These are phyloP conservation scores for Camellia oleifera DNA, from an alignment of 179 eudicot genomes.

Conservation along the genomic window DNA sequence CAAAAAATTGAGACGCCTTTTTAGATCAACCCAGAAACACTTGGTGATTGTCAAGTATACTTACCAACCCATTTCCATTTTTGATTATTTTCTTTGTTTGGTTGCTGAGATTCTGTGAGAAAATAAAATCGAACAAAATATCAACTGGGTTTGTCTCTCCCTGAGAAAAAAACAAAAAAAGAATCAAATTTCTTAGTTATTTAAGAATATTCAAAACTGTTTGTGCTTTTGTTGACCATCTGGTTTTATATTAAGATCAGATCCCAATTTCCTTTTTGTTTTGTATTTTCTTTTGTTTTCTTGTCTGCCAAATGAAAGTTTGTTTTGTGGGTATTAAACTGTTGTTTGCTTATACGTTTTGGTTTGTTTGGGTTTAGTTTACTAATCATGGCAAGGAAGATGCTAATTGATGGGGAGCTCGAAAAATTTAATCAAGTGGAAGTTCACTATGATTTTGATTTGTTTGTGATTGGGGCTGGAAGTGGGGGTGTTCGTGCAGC, in stretches of 20 bases:
- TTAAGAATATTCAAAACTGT: slow-evolving; percentile 1
- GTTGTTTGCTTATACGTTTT: not conserved
- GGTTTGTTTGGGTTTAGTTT: slow-evolving; percentile 22
- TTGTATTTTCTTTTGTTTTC: not conserved
- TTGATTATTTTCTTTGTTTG: not conserved
- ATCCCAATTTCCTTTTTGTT: not conserved
- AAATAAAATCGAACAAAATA: not conserved
- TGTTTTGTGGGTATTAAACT: not conserved
- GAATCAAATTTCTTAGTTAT: not conserved
- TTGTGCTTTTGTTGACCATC: not conserved
- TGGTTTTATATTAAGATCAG: not conserved
- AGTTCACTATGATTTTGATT: slow-evolving; percentile 72
- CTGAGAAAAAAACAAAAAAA: not conserved
- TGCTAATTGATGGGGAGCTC: slow-evolving; percentile 64
- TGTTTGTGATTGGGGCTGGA: slow-evolving; percentile 96
- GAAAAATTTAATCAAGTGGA: slow-evolving; percentile 28
- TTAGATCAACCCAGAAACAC: not conserved
- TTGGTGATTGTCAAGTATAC: slow-evolving; percentile 1
- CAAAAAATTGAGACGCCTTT: not conserved
- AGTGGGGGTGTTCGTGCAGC: slow-evolving; percentile 98
- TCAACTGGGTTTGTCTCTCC: not conserved
- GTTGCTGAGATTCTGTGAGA: slow-evolving; percentile 8
- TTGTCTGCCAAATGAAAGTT: not conserved
- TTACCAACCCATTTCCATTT: not conserved
- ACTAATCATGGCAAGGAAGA: slow-evolving; percentile 60